Conservation (phyloP, 371 early-diverging fungal genomes). For the Mortierella sp. region DNA sequence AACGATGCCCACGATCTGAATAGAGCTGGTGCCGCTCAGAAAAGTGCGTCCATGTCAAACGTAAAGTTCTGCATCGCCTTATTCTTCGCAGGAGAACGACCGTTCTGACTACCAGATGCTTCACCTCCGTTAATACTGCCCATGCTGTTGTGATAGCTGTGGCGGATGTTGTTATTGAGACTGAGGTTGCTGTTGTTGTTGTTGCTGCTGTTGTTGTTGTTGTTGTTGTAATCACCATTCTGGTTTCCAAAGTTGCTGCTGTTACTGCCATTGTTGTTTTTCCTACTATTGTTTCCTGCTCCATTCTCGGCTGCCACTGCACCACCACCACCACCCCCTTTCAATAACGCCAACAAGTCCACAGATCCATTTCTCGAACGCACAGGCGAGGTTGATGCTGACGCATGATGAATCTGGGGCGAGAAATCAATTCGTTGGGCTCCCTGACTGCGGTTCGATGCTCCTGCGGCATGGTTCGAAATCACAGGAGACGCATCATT, state of each 20-base stretch:
- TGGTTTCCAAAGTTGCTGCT: no score
- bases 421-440: constrained; percentile 12
- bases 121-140: background rate
- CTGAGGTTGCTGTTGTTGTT: background rate
- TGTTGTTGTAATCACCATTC: no score
- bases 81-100: constrained; percentile 16
- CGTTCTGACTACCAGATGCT: background rate
- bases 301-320: constrained; percentile 2
- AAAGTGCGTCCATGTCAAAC: constrained; percentile 46
- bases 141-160: background rate
- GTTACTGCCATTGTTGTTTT: constrained; percentile 5
- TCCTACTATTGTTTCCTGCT: background rate
- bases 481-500: constrained; percentile 5
- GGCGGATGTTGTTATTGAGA: background rate
- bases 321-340: constrained; percentile 19
- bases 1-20: no score
- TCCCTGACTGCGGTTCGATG: constrained; percentile 10
- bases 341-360: constrained; percentile 43
- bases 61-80: constrained; percentile 44
- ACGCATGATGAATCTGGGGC: constrained; percentile 23
- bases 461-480: background rate
- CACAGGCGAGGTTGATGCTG: constrained; percentile 6
- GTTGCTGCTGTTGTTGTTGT: constrained; percentile 3
- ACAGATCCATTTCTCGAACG: constrained; percentile 28
- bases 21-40: no score